Evolutionary conservation across 768 basidiomycete species (phyloP), one percentile per base, ranked within the genome.

Genomic region (Plicaturopsis crispa): DNA sequence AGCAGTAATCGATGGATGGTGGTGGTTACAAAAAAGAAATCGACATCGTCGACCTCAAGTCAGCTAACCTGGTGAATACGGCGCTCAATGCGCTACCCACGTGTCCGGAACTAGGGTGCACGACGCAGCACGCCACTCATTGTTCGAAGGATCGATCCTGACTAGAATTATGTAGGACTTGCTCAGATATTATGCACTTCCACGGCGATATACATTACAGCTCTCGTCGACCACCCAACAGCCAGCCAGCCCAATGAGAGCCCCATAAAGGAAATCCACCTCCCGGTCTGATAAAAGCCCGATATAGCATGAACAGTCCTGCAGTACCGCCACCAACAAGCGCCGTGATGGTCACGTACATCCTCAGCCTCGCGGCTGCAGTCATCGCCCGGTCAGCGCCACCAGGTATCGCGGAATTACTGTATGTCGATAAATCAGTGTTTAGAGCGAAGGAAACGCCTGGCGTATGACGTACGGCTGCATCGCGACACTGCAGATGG

Each of bases 401-500:
- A 24, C 89, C 89, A 42, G 88, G 89, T 53, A 86, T 82, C 23
- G 84, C 72, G 24, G 70, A 59, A 46, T 73, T 59, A 39, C 83
- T 84, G 44, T 17, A 42, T 26, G 24, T 38, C 18, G 28, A 43
- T 19, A 23, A 50, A 47, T 28, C 8, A 28, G 26, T 8, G 14
- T 28, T 14, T 28, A 8, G 14, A 8, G 26, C 10, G 10, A 39
- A 16, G 10, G 28, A 26, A 24, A 19, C 16, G 13, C 43, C 43
- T 18, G 38, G 31, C 36, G 39, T 17, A 47, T 35, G 33, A 78
- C 84, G 53, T 55, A 92, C 90, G 90, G 90, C 41, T 81, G 80
- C 72, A 90, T 79, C 5, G 87, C 90, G 52, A 89, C 80, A 41
- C 74, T 65, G 54, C 84, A 87, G 48, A 92, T 84, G 20, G 75